These are phyloP conservation scores for Phytophthora hybrid DNA, from an alignment of 352 stramenopile species.

Conservation along the genomic window DNA sequence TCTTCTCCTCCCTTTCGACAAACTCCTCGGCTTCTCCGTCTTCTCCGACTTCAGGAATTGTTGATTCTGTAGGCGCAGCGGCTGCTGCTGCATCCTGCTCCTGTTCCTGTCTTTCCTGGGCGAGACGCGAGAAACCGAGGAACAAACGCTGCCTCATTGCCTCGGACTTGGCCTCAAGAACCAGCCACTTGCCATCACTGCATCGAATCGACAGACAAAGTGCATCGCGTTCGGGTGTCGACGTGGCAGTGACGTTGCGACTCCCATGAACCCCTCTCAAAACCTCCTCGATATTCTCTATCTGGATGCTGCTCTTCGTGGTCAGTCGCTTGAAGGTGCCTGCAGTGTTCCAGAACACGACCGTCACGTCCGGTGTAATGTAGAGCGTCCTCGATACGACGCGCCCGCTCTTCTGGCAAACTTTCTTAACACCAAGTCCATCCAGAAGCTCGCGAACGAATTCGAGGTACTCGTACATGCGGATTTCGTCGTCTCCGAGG, in stretches of 20 bases:
- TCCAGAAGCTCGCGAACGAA: constrained; percentile 73
- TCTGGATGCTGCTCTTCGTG: constrained; percentile 62
- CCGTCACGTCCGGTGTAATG: constrained; percentile 56
- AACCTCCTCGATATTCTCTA: constrained; percentile 54
- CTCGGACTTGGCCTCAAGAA: constrained; percentile 64
- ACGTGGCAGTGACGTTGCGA: constrained; percentile 14
- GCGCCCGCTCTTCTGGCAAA: constrained; percentile 70
- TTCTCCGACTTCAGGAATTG: constrained; percentile 9
- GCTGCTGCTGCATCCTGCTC: not conserved
- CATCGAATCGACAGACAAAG: constrained; percentile 61
- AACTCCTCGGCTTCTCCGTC: constrained; percentile 5
- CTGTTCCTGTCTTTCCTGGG: constrained; percentile 46
- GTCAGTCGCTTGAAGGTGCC: constrained; percentile 52
- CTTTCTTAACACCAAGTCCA: constrained; percentile 66
- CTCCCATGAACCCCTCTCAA: constrained; percentile 56
- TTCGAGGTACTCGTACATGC: constrained; percentile 78
- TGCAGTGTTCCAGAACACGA: constrained; percentile 66
- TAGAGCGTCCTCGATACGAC: constrained; percentile 69
- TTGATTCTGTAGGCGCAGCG: not conserved
- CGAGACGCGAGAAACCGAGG: constrained; percentile 60
- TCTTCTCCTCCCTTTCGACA: not conserved
- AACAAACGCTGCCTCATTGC: constrained; percentile 53
- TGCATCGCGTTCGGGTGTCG: constrained; percentile 19
- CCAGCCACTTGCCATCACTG: constrained; percentile 56
- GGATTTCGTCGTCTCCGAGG: constrained; percentile 64